Conservation (phyloP, 1,139 yeast species). For the Lodderomyces parapsilosis region DNA sequence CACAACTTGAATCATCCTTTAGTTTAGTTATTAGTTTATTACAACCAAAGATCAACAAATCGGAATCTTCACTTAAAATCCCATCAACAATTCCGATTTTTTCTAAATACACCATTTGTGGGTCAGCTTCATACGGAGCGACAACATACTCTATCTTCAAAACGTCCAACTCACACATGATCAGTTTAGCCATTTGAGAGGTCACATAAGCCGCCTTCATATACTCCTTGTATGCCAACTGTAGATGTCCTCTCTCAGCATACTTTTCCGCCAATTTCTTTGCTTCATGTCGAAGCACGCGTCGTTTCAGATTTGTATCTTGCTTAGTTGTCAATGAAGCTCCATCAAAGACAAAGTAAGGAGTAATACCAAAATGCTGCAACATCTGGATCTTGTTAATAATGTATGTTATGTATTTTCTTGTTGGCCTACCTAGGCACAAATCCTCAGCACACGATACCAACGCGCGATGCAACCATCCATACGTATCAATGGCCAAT, state of each 20-base stretch:
- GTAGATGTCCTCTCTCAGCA: constrained; percentile 50
- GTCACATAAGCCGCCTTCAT: constrained; percentile 85
- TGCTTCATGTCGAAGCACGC: constrained; percentile 55
- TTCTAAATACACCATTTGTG: constrained; percentile 92
- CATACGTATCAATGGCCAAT: constrained; percentile 90
- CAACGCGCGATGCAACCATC: constrained; percentile 92
- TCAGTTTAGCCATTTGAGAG: constrained; percentile 85
- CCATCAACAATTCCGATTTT: constrained; percentile 75
- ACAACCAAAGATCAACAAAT: constrained; percentile 87
- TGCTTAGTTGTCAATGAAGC: constrained; percentile 79
- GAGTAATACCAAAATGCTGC: constrained; percentile 65
- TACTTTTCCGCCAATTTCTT: constrained; percentile 53
- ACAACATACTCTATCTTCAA: constrained; percentile 70
- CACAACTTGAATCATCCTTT: constrained; percentile 72
- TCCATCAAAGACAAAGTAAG: constrained; percentile 93
- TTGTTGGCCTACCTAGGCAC: constrained; percentile 69
- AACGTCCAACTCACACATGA: constrained; percentile 70
- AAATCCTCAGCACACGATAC: constrained; percentile 83
- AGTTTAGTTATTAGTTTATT: constrained; percentile 73
- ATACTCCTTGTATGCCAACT: constrained; percentile 65
- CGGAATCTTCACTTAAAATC: constrained; percentile 92
- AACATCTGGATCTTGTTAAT: constrained; percentile 67
- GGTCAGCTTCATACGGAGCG: constrained; percentile 98
- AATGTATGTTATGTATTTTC: constrained; percentile 59
- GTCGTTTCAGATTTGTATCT: constrained; percentile 68